Conservation (phyloP, 352 stramenopile species). For the Pythium vanterpoolii region DNA sequence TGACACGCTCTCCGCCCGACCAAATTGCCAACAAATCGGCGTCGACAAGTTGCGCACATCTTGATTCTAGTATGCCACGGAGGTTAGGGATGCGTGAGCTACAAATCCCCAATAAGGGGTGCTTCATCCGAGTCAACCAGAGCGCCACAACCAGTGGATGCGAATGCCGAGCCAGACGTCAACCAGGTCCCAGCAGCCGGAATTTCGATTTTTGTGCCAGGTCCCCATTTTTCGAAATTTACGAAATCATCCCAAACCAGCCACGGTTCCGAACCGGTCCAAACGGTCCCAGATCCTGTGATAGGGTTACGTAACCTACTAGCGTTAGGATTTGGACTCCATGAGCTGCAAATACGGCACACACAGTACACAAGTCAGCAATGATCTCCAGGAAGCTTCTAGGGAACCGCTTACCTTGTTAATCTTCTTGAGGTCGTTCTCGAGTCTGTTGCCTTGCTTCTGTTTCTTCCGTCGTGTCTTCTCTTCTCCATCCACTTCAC, state of each 20-base stretch:
- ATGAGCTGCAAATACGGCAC: constrained; percentile 13
- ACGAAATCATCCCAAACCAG: neutral
- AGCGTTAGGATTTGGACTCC: constrained; percentile 15
- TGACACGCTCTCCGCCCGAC: constrained; percentile 10
- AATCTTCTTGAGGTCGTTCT: constrained; percentile 72
- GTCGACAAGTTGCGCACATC: neutral
- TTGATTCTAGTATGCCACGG: constrained; percentile 7
- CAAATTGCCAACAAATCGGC: constrained; percentile 15
- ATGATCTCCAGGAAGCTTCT: too few relatives aligned
- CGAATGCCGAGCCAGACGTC: constrained; percentile 14
- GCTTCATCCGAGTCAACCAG: constrained; percentile 4
- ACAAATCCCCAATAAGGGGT: constrained; percentile 10
- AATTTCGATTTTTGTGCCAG: constrained; percentile 1
- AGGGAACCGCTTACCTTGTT: constrained; percentile 47
- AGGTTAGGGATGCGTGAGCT: constrained; percentile 17
- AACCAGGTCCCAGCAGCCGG: neutral
- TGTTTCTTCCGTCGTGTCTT: constrained; percentile 52
- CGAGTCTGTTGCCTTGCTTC: constrained; percentile 63
- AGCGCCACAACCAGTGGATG: constrained; percentile 29
- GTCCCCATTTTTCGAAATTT: constrained; percentile 6
- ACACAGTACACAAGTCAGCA: neutral
- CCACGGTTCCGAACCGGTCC: constrained; percentile 15
- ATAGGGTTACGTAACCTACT: neutral
- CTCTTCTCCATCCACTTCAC: constrained; percentile 16
- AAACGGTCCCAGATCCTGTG: constrained; percentile 8